These are phyloP conservation scores for Spathaspora arborariae DNA, from an alignment of 805 yeast species.

Conservation along the genomic window DNA sequence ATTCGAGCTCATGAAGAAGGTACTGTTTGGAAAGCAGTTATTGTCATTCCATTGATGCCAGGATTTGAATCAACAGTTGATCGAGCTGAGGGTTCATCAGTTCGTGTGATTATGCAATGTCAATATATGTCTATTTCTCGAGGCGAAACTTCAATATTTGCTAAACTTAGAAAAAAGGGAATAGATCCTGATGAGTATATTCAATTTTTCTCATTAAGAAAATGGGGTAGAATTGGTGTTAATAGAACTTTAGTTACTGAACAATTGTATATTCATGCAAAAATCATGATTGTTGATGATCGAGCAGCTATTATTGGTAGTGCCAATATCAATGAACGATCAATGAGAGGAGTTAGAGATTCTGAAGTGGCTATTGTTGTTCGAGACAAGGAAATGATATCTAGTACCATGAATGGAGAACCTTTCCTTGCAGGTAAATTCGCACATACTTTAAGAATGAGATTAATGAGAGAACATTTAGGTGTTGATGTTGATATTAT, in stretches of 20 bases:
- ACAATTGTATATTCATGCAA: conserved; percentile 91
- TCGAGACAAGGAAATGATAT: conserved; percentile 72
- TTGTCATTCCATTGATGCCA: conserved; percentile 94
- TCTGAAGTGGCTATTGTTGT: conserved; percentile 90
- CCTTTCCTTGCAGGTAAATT: conserved; percentile 81
- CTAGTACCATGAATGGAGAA: conserved; percentile 75
- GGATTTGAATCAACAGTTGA: conserved; percentile 95
- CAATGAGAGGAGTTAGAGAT: conserved; percentile 91
- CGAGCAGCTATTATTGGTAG: conserved; percentile 92
- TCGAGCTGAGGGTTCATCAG: conserved; percentile 89
- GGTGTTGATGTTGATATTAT: conserved; percentile 89
- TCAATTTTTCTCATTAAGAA: conserved; percentile 85
- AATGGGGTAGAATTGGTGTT: conserved; percentile 92
- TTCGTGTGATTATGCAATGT: conserved; percentile 93
- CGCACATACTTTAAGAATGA: conserved; percentile 82
- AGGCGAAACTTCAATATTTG: conserved; percentile 85
- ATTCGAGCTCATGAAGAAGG: conserved; percentile 79
- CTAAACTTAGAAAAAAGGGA: conserved; percentile 71
- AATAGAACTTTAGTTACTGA: conserved; percentile 74
- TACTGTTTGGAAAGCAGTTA: conserved; percentile 83
- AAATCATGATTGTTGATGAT: conserved; percentile 88
- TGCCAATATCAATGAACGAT: conserved; percentile 95
- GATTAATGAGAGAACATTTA: conserved; percentile 94
- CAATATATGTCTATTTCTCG: conserved; percentile 91
- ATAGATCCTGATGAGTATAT: conserved; percentile 89